Conservation (phyloP, 75 land plant genomes). For the Pinus taeda region DNA sequence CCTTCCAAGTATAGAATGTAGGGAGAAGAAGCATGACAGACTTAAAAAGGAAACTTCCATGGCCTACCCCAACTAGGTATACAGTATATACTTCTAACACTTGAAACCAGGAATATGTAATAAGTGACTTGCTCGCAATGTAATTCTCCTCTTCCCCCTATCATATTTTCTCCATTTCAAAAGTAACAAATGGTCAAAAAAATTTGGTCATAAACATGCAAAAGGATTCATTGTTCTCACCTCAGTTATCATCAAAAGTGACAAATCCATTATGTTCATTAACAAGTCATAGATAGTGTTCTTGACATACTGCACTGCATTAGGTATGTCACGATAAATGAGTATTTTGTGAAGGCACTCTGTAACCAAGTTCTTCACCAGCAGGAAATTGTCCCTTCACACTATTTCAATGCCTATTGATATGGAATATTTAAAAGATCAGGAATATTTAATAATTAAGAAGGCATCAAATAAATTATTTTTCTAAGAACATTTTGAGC, state of each 20-base stretch:
- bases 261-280: constrained; percentile 97
- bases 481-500: not conserved
- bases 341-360: constrained; percentile 94
- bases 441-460: not conserved
- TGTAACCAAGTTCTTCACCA: constrained; percentile 93
- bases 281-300: constrained; percentile 92
- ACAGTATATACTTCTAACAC: too few species aligned
- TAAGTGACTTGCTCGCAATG: too few species aligned
- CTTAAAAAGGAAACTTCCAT: too few species aligned
- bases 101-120: too few species aligned
- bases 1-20: too few species aligned
- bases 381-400: constrained; percentile 92
- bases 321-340: constrained; percentile 81
- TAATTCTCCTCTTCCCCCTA: too few species aligned
- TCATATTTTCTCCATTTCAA: too few species aligned
- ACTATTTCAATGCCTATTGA: constrained; percentile 95
- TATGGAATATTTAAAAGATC: not conserved
- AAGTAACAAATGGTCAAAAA: not conserved
- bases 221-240: constrained; percentile 19
- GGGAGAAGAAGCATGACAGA: too few species aligned
- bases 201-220: constrained; percentile 1
- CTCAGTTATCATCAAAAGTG: constrained; percentile 98
- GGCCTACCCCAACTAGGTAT: too few species aligned
- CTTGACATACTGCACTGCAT: constrained; percentile 94
- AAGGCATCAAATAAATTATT: not conserved